Evolutionary conservation across 1,284 basidiomycete species (phyloP), one percentile per base, ranked within the genome.

Genomic region (Ustilago hordei): DNA sequence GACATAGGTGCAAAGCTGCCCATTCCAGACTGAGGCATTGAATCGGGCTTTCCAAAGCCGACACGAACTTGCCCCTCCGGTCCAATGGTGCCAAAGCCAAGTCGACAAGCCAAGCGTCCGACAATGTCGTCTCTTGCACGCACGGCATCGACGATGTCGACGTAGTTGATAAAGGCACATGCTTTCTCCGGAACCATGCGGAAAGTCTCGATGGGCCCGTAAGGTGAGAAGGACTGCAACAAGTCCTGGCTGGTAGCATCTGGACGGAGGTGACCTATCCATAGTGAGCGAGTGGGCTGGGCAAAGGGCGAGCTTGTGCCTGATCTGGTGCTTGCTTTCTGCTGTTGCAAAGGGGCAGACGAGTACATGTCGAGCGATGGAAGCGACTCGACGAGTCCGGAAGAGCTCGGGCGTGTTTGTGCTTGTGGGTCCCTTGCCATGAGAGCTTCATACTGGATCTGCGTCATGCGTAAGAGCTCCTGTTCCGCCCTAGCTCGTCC

Each of bases 81-180:
- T 7, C 69, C 73, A 4, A 95, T 93, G 3, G 70, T 67, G 43
- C 72, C 72, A 62, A 93, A 92, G 4, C 88, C 76, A 76, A 98
- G 94, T 76, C 95, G 93, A 5, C 95, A 95, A 43, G 94, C 94
- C 43, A 98, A 90, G 36, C 95, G 92, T 84, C 95, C 97, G 59
- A 97, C 89, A 19, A 98, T 94, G 86, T 99, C 97, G 47, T 99
- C 96, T 83, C 96, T 95, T 7, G 96, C 96, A 64, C 93, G 92
- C 69, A 98, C 92, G 19, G 96, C 97, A 87, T 98, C 96, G 1
- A 91, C 90, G 84, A 94, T 92, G 79, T 97, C 95, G 63, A 97
- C 93, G 85, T 96, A 99, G 87, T 99, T 99, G 86, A 99, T 95
- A 86, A 99, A 99, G 9, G 95, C 96, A 85, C 97, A 99, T 85